phyloP scores from a whole-genome alignment of 306 rosid species.

The Begonia masoniana region DNA sequence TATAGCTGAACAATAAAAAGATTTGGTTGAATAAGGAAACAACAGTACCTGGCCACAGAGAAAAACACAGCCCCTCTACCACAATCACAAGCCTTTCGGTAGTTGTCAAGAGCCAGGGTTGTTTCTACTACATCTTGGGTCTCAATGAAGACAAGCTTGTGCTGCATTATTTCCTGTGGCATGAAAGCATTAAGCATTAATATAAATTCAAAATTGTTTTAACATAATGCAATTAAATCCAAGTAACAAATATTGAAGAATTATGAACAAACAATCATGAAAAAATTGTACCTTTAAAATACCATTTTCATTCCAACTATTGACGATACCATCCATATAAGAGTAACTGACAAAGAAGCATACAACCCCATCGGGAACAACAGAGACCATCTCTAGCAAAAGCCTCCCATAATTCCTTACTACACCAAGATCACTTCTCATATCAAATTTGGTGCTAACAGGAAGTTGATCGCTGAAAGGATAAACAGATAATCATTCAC shows the following conservation, averaged over 20 bases:
- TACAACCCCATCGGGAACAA: constrained; percentile 89
- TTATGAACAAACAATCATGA: constrained; percentile 9
- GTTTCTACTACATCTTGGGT: constrained; percentile 96
- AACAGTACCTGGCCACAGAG: constrained; percentile 78
- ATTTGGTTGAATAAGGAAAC: background rate
- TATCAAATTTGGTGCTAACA: constrained; percentile 89
- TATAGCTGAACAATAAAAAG: background rate
- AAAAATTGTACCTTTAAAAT: constrained; percentile 51
- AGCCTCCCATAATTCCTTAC: constrained; percentile 94
- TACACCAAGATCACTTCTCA: constrained; percentile 94
- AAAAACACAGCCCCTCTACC: constrained; percentile 97
- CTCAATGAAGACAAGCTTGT: constrained; percentile 87
- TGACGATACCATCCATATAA: constrained; percentile 88
- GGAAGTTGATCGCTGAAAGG: constrained; percentile 91
- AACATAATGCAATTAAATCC: background rate
- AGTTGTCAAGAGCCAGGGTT: constrained; percentile 90
- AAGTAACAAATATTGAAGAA: background rate
- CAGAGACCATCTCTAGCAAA: constrained; percentile 90
- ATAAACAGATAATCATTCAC: constrained; percentile 8
- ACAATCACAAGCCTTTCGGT: constrained; percentile 93
- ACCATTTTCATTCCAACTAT: constrained; percentile 91
- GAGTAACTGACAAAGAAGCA: constrained; percentile 95
- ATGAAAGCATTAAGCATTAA: constrained; percentile 14
- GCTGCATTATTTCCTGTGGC: constrained; percentile 89
- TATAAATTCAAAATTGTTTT: background rate